Percentiles rank a stretch among this genome's conserved stretches.
phyloP scores from a whole-genome alignment of 2,329 filamentous ascomycete genomes.

The Hymenoscyphus fraxineus region DNA sequence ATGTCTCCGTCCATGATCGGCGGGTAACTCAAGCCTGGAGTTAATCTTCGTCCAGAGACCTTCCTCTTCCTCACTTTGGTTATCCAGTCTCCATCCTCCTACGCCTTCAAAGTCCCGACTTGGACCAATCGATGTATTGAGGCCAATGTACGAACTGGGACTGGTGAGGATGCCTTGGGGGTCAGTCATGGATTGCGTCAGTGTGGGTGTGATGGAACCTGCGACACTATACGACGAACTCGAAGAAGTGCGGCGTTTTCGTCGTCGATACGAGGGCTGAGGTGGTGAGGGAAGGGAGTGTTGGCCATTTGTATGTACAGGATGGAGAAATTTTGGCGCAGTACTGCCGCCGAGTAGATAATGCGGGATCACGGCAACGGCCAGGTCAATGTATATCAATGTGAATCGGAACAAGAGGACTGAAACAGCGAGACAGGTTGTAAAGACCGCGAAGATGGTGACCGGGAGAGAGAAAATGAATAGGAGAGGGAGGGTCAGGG shows the following conservation, averaged over 20 bases:
- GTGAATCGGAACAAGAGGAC: slow-evolving; percentile 58
- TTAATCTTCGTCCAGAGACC: slow-evolving; percentile 50
- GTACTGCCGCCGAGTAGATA: slow-evolving; percentile 41
- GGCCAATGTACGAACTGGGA: slow-evolving; percentile 35
- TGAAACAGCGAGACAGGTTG: slow-evolving; percentile 58
- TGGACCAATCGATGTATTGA: slow-evolving; percentile 47
- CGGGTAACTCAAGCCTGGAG: slow-evolving; percentile 47
- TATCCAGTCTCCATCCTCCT: slow-evolving; percentile 52
- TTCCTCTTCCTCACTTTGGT: slow-evolving; percentile 37
- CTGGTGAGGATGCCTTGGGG: slow-evolving; percentile 15
- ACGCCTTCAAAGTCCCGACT: slow-evolving; percentile 57
- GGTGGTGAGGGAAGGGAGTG: slow-evolving; percentile 9
- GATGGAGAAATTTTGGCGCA: slow-evolving; percentile 1
- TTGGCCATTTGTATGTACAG: background rate
- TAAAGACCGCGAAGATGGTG: slow-evolving; percentile 59
- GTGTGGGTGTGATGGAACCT: slow-evolving; percentile 23
- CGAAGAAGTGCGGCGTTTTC: slow-evolving; percentile 29
- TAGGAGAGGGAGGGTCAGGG: slow-evolving; percentile 58
- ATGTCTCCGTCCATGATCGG: slow-evolving; percentile 41
- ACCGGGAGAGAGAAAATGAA: slow-evolving; percentile 60
- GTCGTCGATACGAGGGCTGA: slow-evolving; percentile 13
- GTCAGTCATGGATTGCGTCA: background rate
- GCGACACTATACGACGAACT: slow-evolving; percentile 37
- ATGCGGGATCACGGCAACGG: slow-evolving; percentile 53
- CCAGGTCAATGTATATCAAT: slow-evolving; percentile 61